These are phyloP conservation scores for Thermothelomyces thermophilus DNA, from an alignment of 2,329 filamentous ascomycete genomes.

Conservation along the genomic window DNA sequence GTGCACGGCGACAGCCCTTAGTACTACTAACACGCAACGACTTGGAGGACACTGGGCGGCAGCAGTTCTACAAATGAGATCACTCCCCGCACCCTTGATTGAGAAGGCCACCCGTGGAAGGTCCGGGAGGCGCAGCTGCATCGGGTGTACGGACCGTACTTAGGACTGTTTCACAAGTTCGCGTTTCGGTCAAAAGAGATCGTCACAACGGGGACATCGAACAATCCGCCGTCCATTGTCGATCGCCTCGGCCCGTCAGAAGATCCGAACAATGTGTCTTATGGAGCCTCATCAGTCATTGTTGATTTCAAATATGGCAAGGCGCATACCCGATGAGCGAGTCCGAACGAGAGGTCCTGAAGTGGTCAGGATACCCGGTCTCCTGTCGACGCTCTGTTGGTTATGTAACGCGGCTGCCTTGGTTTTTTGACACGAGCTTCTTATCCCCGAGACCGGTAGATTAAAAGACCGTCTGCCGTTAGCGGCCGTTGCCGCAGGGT, in stretches of 20 bases:
- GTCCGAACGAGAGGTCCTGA: neutral
- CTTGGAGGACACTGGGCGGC: no score
- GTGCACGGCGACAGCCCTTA: no score
- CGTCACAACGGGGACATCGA: neutral
- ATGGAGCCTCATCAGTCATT: constrained; percentile 6
- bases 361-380: neutral
- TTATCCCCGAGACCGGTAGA: neutral
- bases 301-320: neutral
- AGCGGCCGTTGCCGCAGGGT: neutral
- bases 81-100: no score
- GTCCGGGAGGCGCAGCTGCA: no score
- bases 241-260: neutral
- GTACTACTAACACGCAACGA: no score
- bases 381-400: neutral
- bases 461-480: neutral
- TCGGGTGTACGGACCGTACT: neutral
- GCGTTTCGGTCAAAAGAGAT: neutral
- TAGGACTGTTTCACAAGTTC: neutral
- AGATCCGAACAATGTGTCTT: constrained; percentile 4
- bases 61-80: no score
- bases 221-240: neutral
- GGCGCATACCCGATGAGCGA: neutral
- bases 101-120: no score
- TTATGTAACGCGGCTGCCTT: neutral
- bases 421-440: neutral